Conservation (phyloP, 2,329 filamentous ascomycete species). For the Curvularia spicifera region DNA sequence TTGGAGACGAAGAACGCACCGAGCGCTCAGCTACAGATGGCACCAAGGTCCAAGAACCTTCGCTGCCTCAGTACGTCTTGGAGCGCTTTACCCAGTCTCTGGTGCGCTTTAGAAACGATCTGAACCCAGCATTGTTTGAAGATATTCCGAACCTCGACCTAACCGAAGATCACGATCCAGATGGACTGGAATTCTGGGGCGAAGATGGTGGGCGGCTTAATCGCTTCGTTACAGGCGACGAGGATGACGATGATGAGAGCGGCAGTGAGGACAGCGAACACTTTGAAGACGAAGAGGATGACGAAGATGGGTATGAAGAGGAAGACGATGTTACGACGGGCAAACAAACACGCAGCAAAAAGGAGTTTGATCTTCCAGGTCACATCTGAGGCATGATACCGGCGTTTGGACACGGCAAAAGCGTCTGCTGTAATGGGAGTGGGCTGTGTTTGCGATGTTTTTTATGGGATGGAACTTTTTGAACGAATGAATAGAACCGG, state of each 20-base stretch:
- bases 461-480: neutral
- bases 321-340: constrained; percentile 37
- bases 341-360: constrained; percentile 27
- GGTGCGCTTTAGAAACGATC: constrained; percentile 55
- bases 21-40: constrained; percentile 45
- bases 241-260: constrained; percentile 43
- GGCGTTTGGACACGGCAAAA: constrained; percentile 20
- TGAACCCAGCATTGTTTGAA: constrained; percentile 45
- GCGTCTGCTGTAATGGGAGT: constrained; percentile 1
- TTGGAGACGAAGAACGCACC: constrained; percentile 46
- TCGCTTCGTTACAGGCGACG: constrained; percentile 30
- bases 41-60: constrained; percentile 47
- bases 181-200: constrained; percentile 44
- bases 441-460: neutral
- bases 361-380: constrained; percentile 46
- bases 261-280: constrained; percentile 46
- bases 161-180: constrained; percentile 35
- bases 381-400: constrained; percentile 37
- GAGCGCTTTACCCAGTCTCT: constrained; percentile 54
- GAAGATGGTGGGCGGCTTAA: constrained; percentile 38
- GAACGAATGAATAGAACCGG: constrained; percentile 1
- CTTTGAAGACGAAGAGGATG: constrained; percentile 41
- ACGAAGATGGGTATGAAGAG: constrained; percentile 36
- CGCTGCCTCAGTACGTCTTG: constrained; percentile 54
- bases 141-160: constrained; percentile 43